phyloP scores from a whole-genome alignment of 768 basidiomycete genomes.

The Boletus coccyginus region DNA sequence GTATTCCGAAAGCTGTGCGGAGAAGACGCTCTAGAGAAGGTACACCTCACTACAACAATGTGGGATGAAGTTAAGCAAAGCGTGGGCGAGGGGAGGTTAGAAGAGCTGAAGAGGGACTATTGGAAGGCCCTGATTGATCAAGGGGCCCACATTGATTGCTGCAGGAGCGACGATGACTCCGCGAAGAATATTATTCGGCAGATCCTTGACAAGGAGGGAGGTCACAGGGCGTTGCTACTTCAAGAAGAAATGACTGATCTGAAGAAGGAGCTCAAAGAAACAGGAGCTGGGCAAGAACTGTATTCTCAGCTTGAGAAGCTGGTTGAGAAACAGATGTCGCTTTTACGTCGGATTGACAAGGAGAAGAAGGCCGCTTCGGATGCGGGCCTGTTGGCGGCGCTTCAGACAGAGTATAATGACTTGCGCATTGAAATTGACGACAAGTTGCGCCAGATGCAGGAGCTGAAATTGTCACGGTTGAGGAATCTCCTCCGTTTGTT shows the following conservation, averaged over 20 bases:
- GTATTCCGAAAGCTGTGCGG: slow-evolving; percentile 32
- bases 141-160: slow-evolving; percentile 11
- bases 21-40: slow-evolving; percentile 26
- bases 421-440: slow-evolving; percentile 5
- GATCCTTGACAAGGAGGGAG: background rate
- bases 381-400: background rate
- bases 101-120: slow-evolving; percentile 6
- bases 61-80: slow-evolving; percentile 32
- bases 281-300: slow-evolving; percentile 3
- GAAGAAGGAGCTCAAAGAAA: slow-evolving; percentile 9
- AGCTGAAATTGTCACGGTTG: slow-evolving; percentile 7
- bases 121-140: slow-evolving; percentile 8
- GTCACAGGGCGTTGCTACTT: background rate
- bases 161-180: slow-evolving; percentile 6
- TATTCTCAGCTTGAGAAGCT: slow-evolving; percentile 7
- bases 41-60: slow-evolving; percentile 39
- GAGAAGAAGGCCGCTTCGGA: slow-evolving; percentile 7
- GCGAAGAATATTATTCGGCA: slow-evolving; percentile 5
- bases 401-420: slow-evolving; percentile 4
- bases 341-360: slow-evolving; percentile 5
- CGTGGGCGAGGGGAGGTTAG: slow-evolving; percentile 17
- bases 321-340: slow-evolving; percentile 3
- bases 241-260: slow-evolving; percentile 10
- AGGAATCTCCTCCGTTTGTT: background rate
- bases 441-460: slow-evolving; percentile 8